Base-by-base conservation (phyloP, 2,329 filamentous ascomycete genomes). In the Fusarium sp. region DNA sequence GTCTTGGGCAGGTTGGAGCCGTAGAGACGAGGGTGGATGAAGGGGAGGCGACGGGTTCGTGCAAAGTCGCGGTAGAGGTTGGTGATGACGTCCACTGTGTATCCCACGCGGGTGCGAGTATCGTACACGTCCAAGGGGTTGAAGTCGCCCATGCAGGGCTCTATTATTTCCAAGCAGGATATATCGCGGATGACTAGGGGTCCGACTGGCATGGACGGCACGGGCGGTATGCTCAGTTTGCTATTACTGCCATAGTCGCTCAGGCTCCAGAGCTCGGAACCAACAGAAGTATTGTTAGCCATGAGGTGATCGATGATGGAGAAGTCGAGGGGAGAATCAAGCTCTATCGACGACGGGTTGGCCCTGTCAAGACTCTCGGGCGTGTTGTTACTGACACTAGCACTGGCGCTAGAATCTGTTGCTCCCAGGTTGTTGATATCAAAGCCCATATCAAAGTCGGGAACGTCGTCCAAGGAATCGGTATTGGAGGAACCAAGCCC, bases 21-120 rank as follows among this genome's bases (percentile, higher is more conserved):
- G 75, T 84, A 83, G 19, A 84, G 76, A 11, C 78, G 75, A 35
- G 77, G 75, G 67, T 84, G 82, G 54, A 84, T 75, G 66, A 81
- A 84, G 32, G 81, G 77, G 20, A 81, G 76, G 8, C 76, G 69
- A 58, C 77, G 78, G 7, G 78, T 76, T 30, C 71, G 74, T 15
- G 80, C 76, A 57, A 79, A 83, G 47, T 44, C 72, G 20, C 62
- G 48, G 69, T 77, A 80, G 43, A 82, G 64, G 24, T 72, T 51
- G 7, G 74, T 78, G 9, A 82, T 49, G 15, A 63, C 49, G 22
- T 71, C 58, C 50, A 83, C 67, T n/a, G 77, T 72, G 65, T 74
- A 78, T 53, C 79, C 78, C 33, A 81, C 65, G 22, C 75, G 71
- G 22, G 77, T 76, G 46, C 74, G 71, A 30, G 77, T 74, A 56